Conservation (phyloP, 148 eudicot genomes). For the Fagopyrum tataricum region DNA sequence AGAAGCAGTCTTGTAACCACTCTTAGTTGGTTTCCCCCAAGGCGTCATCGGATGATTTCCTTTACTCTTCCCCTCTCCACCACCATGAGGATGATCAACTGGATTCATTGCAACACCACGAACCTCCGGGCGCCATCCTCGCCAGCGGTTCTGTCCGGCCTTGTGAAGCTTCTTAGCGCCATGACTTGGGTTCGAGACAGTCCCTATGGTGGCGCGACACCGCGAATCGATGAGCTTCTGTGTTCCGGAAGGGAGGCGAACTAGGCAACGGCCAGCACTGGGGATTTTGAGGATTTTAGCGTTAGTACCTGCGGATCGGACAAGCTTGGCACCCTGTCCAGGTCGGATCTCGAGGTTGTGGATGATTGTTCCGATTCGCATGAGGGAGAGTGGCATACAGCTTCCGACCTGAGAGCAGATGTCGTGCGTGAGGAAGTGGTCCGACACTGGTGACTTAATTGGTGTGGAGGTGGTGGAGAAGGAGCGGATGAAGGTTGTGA, state of each 20-base stretch:
- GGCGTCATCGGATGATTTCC: constrained; percentile 61
- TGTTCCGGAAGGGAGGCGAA: constrained; percentile 62
- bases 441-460: constrained; percentile 22
- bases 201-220: constrained; percentile 69
- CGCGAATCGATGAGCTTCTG: constrained; percentile 52
- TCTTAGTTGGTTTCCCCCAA: constrained; percentile 86
- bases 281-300: constrained; percentile 82
- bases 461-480: constrained; percentile 14
- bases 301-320: constrained; percentile 76
- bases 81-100: constrained; percentile 90
- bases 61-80: constrained; percentile 86
- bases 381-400: constrained; percentile 66
- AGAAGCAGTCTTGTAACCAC: constrained; percentile 75
- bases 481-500: constrained; percentile 19
- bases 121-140: constrained; percentile 65
- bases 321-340: constrained; percentile 65
- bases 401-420: constrained; percentile 66
- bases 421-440: constrained; percentile 51
- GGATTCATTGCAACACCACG: constrained; percentile 95
- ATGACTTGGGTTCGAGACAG: constrained; percentile 53
- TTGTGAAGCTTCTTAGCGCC: constrained; percentile 54
- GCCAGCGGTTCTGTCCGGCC: constrained; percentile 81
- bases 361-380: constrained; percentile 76
- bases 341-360: constrained; percentile 88
- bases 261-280: constrained; percentile 26